Evolutionary conservation across 441 rosid genomes (phyloP), one percentile per base, ranked within the genome.

Genomic region (Omphalea diandra): DNA sequence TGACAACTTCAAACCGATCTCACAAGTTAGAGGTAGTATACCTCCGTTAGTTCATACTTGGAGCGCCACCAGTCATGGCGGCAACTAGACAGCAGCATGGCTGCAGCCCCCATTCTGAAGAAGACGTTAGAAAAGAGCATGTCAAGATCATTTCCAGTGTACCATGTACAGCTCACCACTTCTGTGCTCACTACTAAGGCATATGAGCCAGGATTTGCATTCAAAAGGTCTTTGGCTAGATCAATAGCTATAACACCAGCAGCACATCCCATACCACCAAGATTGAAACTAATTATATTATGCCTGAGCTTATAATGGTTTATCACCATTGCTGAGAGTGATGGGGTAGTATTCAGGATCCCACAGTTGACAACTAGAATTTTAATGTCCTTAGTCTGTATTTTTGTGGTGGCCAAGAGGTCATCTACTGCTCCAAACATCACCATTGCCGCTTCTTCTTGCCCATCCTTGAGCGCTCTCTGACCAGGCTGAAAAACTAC

Each of bases 241-340:
- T 83, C 92, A 67, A 88, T 75, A 2, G 92, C 89, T 60, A 84
- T 79, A 69, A 87, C 67, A 22, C 94, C 92, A 0, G 92, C 92
- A 20, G 90, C 75, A 49, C 97, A 88, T 0, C 94, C 90, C 97
- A 88, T 90, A 7, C 90, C 97, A 24, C 90, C 92, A 24, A 90
- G 86, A 67, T 87, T 88, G 80, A 82, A 88, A 86, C 86, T 88
- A 52, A 76, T 82, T 59, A 88, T 80, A 67, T 84, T 71, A 27
- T 88, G 90, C 71, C 84, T 64, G 29, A 88, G 83, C 76, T 87
- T 90, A 65, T 87, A 90, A 70, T 82, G 88, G 57, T 88, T 90
- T 49, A 88, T 84, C 22, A 90, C 76, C 92, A 83, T 90, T 40
- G 94, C 79, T 2, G 97, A 83, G 14, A 88, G 75, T 24, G 92